Percentiles rank a stretch among this genome's conserved stretches.
Evolutionary conservation across 257 asterid genomes (phyloP).

Genomic region (Apocynum venetum): DNA sequence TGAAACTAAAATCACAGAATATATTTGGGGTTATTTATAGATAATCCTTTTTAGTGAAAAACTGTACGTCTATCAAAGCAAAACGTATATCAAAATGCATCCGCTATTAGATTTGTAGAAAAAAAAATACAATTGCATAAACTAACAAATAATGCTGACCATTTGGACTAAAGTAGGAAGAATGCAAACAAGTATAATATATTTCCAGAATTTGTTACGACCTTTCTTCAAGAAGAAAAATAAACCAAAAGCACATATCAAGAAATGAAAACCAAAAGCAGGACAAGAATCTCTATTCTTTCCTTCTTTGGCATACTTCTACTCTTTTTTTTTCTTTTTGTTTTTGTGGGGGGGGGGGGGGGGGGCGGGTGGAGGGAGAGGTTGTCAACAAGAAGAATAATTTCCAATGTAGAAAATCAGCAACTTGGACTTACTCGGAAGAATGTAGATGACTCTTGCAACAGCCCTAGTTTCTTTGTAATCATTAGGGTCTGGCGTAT

Average conservation of each 20-base stretch:
- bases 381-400: too few relatives aligned
- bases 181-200: not conserved
- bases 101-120: not conserved
- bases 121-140: not conserved
- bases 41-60: not conserved
- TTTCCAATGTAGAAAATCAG: not conserved
- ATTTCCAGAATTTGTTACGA: not conserved
- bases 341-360: too few relatives aligned
- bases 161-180: not conserved
- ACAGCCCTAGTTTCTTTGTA: conserved; percentile 56
- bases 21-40: not conserved
- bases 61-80: not conserved
- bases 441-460: conserved; percentile 47
- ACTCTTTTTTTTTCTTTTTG: too few relatives aligned
- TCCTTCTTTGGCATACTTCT: too few relatives aligned
- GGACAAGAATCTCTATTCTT: too few relatives aligned
- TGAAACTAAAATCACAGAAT: conserved; percentile 41
- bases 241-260: not conserved
- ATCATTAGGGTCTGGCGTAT: conserved; percentile 58
- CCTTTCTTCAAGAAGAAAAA: not conserved
- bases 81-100: not conserved
- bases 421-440: conserved; percentile 43
- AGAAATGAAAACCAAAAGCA: not conserved
- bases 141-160: not conserved
- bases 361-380: too few relatives aligned